These are phyloP conservation scores for Hygrophila difformis DNA, from an alignment of 257 asterid species.

Conservation along the genomic window DNA sequence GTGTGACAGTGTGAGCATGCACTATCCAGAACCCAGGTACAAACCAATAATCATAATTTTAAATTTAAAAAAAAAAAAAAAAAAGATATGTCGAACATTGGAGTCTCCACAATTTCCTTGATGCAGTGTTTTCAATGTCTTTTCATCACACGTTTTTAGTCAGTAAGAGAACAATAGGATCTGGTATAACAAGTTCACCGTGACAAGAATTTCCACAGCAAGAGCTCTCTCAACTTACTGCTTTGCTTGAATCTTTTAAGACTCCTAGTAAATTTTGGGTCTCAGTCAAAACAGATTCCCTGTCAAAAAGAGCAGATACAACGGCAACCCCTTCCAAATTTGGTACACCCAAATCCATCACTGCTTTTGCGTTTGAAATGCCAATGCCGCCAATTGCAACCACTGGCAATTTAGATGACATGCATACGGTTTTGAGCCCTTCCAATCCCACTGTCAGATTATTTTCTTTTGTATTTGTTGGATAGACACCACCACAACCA, in stretches of 20 bases:
- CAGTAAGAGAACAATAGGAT: too few species aligned
- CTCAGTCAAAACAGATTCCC: constrained; percentile 54
- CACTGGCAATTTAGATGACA: constrained; percentile 72
- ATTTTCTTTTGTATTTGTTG: constrained; percentile 82
- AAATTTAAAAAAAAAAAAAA: too few species aligned
- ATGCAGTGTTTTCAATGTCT: too few species aligned
- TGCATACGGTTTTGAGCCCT: constrained; percentile 59
- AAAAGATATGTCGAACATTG: too few species aligned
- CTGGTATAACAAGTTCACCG: too few species aligned
- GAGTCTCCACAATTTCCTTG: too few species aligned
- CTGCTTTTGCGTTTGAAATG: constrained; percentile 43
- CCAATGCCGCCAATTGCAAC: constrained; percentile 95
- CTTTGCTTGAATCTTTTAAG: constrained; percentile 18
- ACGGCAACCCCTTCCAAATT: constrained; percentile 83
- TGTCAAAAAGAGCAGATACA: constrained; percentile 78
- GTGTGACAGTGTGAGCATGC: too few species aligned
- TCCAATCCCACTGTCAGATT: constrained; percentile 60
- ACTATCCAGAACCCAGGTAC: too few species aligned
- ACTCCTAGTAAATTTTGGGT: constrained; percentile 38
- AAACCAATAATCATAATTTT: too few species aligned
- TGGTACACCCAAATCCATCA: constrained; percentile 49
- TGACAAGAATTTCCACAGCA: too few species aligned
- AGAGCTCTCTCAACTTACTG: constrained; percentile 5
- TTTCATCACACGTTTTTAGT: too few species aligned
- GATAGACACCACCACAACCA: constrained; percentile 86